Percentiles rank a stretch among this genome's conserved stretches.
These are phyloP conservation scores for Rhodotorula kratochvilovae DNA, from an alignment of 768 basidiomycete species.

Conservation along the genomic window DNA sequence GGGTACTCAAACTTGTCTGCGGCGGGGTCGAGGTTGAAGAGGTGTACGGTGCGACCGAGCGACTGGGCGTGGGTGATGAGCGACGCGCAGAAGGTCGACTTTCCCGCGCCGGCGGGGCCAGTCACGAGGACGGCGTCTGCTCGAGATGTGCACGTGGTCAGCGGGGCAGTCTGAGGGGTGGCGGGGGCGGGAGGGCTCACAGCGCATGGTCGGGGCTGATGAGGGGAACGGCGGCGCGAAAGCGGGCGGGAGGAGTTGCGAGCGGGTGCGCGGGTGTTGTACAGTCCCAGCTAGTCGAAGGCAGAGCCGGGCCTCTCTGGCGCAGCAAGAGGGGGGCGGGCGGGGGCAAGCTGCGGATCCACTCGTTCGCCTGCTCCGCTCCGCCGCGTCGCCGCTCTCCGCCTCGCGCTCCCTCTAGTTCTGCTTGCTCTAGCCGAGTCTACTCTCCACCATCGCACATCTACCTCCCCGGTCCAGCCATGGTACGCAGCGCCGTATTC, in stretches of 20 bases:
- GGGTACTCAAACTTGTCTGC: conserved; percentile 89
- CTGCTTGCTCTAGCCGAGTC: not conserved
- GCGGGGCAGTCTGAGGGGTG: not conserved
- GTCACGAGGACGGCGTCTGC: conserved; percentile 40
- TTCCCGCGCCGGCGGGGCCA: conserved; percentile 97
- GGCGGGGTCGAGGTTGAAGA: conserved; percentile 96
- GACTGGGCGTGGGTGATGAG: conserved; percentile 83
- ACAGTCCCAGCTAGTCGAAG: too few relatives aligned
- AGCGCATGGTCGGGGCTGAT: conserved; percentile 8
- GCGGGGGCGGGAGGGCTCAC: not conserved
- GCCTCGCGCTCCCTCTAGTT: too few relatives aligned
- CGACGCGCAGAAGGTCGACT: conserved; percentile 85
- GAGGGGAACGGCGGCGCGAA: too few relatives aligned
- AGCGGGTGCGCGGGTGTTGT: too few relatives aligned
- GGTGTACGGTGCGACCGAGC: conserved; percentile 75
- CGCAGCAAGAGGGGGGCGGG: too few relatives aligned
- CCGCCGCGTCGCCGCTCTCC: too few relatives aligned
- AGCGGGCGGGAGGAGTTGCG: not conserved
- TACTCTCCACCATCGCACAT: not conserved
- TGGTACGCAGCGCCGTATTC: not conserved
- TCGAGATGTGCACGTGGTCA: not conserved
- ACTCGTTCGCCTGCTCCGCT: too few relatives aligned
- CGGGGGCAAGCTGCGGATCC: too few relatives aligned
- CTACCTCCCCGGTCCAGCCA: too few relatives aligned
- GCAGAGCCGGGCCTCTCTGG: too few relatives aligned